A percentile compares a stretch with the other conserved stretches of the same genome.
phyloP scores from a whole-genome alignment of 306 rosid genomes.

The Trifolium subterraneum region DNA sequence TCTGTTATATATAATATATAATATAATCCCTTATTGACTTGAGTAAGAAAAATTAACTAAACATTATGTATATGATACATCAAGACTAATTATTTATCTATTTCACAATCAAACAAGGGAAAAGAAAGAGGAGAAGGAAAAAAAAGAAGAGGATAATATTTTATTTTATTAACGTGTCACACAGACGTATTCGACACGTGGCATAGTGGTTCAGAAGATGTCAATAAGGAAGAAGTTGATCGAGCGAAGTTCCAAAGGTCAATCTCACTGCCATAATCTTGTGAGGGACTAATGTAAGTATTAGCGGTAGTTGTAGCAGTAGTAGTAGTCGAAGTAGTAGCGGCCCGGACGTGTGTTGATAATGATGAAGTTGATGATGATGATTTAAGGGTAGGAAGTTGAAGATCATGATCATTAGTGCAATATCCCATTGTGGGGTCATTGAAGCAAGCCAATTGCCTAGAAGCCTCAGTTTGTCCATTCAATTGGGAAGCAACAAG shows the following conservation, averaged over 20 bases:
- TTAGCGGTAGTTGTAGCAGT: neutral
- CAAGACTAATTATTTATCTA: conserved; percentile 44
- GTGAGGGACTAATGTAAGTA: conserved; percentile 36
- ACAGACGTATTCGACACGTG: conserved; percentile 60
- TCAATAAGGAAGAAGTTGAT: conserved; percentile 53
- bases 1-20: conserved; percentile 32
- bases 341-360: conserved; percentile 36
- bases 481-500: conserved; percentile 85
- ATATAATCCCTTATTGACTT: conserved; percentile 47
- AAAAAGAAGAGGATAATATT: neutral
- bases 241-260: conserved; percentile 78
- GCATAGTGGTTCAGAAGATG: conserved; percentile 67
- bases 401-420: conserved; percentile 51
- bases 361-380: conserved; percentile 56
- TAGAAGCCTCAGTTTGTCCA: conserved; percentile 60
- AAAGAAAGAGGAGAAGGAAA: neutral
- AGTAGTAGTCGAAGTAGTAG: neutral
- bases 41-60: conserved; percentile 35
- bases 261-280: conserved; percentile 61
- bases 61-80: conserved; percentile 34
- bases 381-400: conserved; percentile 58
- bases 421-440: conserved; percentile 53
- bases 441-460: conserved; percentile 56
- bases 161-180: conserved; percentile 41
- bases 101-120: conserved; percentile 42